Base-by-base conservation (phyloP, 768 basidiomycete species). In the Sporobolomyces roseus region DNA sequence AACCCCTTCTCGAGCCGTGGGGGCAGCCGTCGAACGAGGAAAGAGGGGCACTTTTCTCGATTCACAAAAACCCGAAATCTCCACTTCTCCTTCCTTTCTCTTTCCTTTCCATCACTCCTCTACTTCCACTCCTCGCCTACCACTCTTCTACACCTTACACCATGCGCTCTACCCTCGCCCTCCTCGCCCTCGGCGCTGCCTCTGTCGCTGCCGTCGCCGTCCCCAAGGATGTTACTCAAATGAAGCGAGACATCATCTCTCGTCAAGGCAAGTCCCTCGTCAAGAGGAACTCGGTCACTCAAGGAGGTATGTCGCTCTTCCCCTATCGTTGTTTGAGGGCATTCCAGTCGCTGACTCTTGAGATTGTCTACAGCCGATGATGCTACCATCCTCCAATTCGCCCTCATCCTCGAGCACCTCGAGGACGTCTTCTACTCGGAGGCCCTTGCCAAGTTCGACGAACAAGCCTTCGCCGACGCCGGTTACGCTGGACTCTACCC, bases 401-500 rank as follows among this genome's bases (percentile, higher is more conserved):
- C 74, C 14, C 56, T 73, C 35, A 73, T 70, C 21, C 65, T 73
- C 46, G 65, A 70, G 66, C 71, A 72, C 63, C 60, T 72, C 50
- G 71, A 72, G 50, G 36, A 46, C 51, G n/a, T 0, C 17, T n/a
- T n/a, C n/a, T n/a, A n/a, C n/a, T n/a, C n/a, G n/a, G n/a, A n/a
- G n/a, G 80, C 78, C 51, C 75, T 81, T 29, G 63, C 54, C 38
- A 76, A 80, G 73, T 88, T 86, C 77, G 70, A 73, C 43, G 73
- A 78, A 8, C 81, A 81, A 19, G 85, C 83, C 3, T 84, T 83
- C 73, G 53, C 50, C 14, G 54, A 65, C 7, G 79, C 78, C 35
- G 81, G 80, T 23, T 80, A 74, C 79, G 80, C 55, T 51, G 79
- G 56, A 46, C 84, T 55, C 51, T 70, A 66, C 68, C 59, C 45